Evolutionary conservation across 2,329 filamentous ascomycete species (phyloP).

Genomic region (Aspergillus novofumigatus): DNA sequence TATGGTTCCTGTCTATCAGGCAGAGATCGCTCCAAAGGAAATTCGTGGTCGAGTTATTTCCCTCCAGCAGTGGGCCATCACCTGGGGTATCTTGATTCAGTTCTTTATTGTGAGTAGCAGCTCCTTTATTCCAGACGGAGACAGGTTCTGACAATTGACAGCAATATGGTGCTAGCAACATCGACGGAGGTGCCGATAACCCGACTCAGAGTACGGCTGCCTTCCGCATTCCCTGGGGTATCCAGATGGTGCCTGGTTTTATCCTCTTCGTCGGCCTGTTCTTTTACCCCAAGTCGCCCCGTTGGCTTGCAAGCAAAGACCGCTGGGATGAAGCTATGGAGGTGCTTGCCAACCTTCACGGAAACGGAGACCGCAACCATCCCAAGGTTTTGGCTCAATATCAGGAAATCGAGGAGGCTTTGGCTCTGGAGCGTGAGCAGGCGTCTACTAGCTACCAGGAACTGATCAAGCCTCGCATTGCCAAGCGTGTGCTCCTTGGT

Average conservation of each 20-base stretch:
- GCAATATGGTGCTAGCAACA: conserved; percentile 40
- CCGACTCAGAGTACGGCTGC: conserved; percentile 52
- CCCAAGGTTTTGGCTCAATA: conserved; percentile 64
- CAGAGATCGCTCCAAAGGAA: conserved; percentile 57
- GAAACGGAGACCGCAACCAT: conserved; percentile 58
- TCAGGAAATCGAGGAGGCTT: conserved; percentile 65
- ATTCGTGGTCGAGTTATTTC: conserved; percentile 61
- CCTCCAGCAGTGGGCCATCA: conserved; percentile 70
- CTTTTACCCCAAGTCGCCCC: conserved; percentile 52
- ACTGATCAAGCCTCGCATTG: conserved; percentile 65
- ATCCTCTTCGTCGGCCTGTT: conserved; percentile 53
- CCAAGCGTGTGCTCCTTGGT: conserved; percentile 67
- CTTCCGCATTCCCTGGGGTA: conserved; percentile 61
- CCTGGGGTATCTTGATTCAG: conserved; percentile 65
- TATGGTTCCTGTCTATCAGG: conserved; percentile 65
- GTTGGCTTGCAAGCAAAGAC: conserved; percentile 60
- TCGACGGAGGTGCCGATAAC: conserved; percentile 45
- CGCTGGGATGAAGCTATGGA: conserved; percentile 51
- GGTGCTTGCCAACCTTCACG: conserved; percentile 55
- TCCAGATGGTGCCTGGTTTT: conserved; percentile 58
- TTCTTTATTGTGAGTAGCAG: conserved; percentile 51
- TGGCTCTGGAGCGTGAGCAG: conserved; percentile 68
- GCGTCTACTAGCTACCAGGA: conserved; percentile 65
- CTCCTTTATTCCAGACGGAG: not conserved
- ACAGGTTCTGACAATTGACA: not conserved